phyloP scores from a whole-genome alignment of 2,329 filamentous ascomycete species.

The Colletotrichum sp. region DNA sequence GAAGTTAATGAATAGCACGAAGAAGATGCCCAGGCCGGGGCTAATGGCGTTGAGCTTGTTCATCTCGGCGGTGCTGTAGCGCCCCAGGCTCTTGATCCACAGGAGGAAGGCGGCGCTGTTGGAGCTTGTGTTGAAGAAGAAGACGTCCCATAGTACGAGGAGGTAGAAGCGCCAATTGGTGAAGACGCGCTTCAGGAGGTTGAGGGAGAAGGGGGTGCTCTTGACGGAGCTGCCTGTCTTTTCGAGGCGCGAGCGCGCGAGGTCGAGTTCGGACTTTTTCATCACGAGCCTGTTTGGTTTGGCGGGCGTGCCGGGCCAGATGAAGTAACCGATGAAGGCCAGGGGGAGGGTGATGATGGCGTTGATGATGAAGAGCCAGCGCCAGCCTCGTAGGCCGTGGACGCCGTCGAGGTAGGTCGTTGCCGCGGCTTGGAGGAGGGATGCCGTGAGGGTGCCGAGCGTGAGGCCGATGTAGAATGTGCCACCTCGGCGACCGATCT shows the following conservation, averaged over 20 bases:
- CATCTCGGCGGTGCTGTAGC: slow-evolving; percentile 49
- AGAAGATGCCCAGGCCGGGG: slow-evolving; percentile 62
- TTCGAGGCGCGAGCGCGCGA: slow-evolving; percentile 49
- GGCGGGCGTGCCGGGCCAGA: slow-evolving; percentile 26
- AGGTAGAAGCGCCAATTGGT: slow-evolving; percentile 53
- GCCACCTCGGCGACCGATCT: slow-evolving; percentile 66
- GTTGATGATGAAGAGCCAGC: slow-evolving; percentile 63
- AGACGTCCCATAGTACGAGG: slow-evolving; percentile 53
- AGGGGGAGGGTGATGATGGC: slow-evolving; percentile 10
- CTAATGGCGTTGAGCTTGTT: slow-evolving; percentile 58
- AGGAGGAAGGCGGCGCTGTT: slow-evolving; percentile 53
- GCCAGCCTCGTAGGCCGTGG: slow-evolving; percentile 51
- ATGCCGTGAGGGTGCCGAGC: slow-evolving; percentile 56
- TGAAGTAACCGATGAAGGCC: not conserved
- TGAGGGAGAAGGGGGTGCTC: slow-evolving; percentile 33
- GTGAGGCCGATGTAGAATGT: slow-evolving; percentile 63
- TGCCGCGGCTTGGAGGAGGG: slow-evolving; percentile 51
- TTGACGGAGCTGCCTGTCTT: slow-evolving; percentile 40
- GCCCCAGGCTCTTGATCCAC: slow-evolving; percentile 61
- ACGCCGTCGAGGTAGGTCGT: slow-evolving; percentile 45
- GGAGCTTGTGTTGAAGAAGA: slow-evolving; percentile 61
- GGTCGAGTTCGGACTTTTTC: slow-evolving; percentile 47
- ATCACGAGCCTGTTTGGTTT: slow-evolving; percentile 54
- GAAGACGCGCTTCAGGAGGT: slow-evolving; percentile 36
- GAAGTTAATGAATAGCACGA: slow-evolving; percentile 58